Percentiles rank a stretch among this genome's conserved stretches.
Conservation (phyloP, 148 eudicot genomes). For the Diospyros kaki region DNA sequence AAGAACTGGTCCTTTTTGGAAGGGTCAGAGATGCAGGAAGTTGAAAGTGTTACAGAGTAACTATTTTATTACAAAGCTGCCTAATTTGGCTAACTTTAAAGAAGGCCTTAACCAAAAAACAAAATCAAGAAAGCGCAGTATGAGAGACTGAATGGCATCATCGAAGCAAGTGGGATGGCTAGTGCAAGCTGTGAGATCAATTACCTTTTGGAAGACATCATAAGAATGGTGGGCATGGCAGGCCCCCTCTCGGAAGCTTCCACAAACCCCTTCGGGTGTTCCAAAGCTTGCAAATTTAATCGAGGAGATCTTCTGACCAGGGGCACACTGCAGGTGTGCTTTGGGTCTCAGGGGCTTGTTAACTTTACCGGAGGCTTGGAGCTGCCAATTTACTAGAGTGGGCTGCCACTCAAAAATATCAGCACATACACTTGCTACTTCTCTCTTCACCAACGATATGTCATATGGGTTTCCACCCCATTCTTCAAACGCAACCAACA, state of each 20-base stretch:
- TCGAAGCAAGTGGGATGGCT: not conserved
- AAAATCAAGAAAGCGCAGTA: not conserved
- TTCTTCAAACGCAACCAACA: conserved; percentile 80
- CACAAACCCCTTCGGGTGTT: conserved; percentile 72
- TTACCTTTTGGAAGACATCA: conserved; percentile 69
- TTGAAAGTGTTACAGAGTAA: not conserved
- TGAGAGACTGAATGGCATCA: not conserved
- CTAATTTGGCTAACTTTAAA: not conserved
- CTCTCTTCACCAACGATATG: conserved; percentile 71
- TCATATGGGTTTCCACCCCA: conserved; percentile 66
- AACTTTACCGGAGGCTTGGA: conserved; percentile 62
- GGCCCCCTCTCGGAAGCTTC: conserved; percentile 61
- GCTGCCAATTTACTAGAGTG: conserved; percentile 48
- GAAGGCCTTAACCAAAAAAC: not conserved
- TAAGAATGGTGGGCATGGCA: conserved; percentile 76
- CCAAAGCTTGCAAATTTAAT: conserved; percentile 92
- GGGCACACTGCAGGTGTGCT: conserved; percentile 69
- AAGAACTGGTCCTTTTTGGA: not conserved
- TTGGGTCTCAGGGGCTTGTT: conserved; percentile 62
- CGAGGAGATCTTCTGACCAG: conserved; percentile 67
- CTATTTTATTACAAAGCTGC: not conserved
- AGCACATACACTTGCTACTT: conserved; percentile 60
- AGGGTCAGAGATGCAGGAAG: not conserved
- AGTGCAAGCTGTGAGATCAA: not conserved
- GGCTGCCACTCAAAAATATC: conserved; percentile 84